Evolutionary conservation across 108 stramenopile genomes (phyloP), one percentile per base, ranked within the genome.

Genomic region (Conticribra guillardii): DNA sequence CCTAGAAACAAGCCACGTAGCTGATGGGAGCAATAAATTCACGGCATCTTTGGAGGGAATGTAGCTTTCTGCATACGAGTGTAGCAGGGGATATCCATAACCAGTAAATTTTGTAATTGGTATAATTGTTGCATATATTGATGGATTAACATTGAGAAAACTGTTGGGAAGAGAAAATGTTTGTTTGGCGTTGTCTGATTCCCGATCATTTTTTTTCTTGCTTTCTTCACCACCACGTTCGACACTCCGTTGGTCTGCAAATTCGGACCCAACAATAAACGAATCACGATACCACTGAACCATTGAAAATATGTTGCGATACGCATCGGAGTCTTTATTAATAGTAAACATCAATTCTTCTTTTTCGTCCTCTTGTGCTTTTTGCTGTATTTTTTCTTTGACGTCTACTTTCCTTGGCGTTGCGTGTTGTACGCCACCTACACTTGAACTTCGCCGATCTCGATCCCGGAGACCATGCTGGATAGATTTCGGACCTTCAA

Each of bases 281-380:
- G 69, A 60, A 60, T 79, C 77, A 32, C 77, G 64, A 27, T 79
- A 66, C 77, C 77, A 79, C 23, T 71, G 32, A 9, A 65, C 69
- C 51, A 65, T 71, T 26, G 77, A 79, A 33, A 64, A 51, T 19
- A 79, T 71, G 23, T 37, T 71, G 26, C 30, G 54, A 51, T 79
- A 79, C 18, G 64, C 46, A 19, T 79, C 77, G 2, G 77, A 79
- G 21, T 79, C 64, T 66, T 55, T 70, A 16, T 30, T 29, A 29
- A 79, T 60, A 18, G 51, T 65, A 47, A 79, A 79, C 44, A 69
- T 69, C 50, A 79, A 21, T 30, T 79, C 69, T 28, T 71, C 54
- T 0, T 56, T 60, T 2, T 11, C 51, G n/a, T 73, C 41, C 28
- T 2, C 32, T 18, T 49, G 18, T 69, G 37, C 45, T 11, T 7